Base-by-base conservation (phyloP, 2,329 filamentous ascomycete genomes). In the Stromatinia cepivora region DNA sequence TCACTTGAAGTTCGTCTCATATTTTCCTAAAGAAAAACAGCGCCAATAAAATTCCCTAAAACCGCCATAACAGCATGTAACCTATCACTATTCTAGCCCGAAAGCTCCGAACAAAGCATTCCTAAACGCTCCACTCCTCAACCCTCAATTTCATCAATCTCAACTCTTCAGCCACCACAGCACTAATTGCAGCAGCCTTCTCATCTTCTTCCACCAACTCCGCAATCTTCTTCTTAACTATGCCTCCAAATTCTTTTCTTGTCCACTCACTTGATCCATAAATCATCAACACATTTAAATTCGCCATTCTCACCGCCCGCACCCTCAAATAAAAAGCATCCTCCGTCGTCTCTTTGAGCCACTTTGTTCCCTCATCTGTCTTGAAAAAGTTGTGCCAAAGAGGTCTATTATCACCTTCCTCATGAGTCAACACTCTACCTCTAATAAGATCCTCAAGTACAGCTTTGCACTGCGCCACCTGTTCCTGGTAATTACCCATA, bases 391-490 rank as follows among this genome's bases (percentile, higher is more conserved):
- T n/a, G 2, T 50, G 28, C 31, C 59, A 63, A 20, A 52, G 22
- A 36, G 59, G 59, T 39, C 45, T n/a, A 25, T 63, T 50, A 50
- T 36, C 59, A n/a, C 31, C 45, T 22, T 50, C 59, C 22, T 63
- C 45, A 20, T 28, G 13, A 20, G 45, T 50, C 45, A 50, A 36
- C 4, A 39, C 31, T 50, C 59, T 25, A 28, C 46, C 45, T 28
- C 46, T 28, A 3, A 39, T 2, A 20, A 39, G 45, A 39, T 39
- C 22, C 28, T 63, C 59, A 9, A 50, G 31, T 25, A 52, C 45
- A 11, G 45, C 45, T 4, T 52, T 63, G 9, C 59, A 52, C 20
- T 39, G 31, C 22, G 22, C 28, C 10, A 63, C 46, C n/a, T 50
- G 2, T 11, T 36, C 13, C 9, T 63, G 45, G 15, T 17, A 20